Evolutionary conservation across 2,329 filamentous ascomycete species (phyloP), one percentile per base, ranked within the genome.

Genomic region (Ceratocystis cubensis): DNA sequence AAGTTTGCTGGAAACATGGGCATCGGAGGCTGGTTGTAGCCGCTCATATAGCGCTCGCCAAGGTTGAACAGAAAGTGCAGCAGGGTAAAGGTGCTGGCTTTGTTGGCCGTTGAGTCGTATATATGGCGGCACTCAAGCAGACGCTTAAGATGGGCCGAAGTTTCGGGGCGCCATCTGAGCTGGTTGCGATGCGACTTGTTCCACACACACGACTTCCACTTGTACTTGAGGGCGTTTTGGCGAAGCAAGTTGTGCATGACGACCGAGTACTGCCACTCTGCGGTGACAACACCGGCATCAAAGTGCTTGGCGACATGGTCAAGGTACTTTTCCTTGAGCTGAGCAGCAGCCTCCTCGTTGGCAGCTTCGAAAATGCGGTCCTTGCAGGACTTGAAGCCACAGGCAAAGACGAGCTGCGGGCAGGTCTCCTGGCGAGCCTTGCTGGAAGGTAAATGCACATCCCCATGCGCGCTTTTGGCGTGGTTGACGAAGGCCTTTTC

Each of bases 241-340:
- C 78, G 73, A 72, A 79, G 74, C 22, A 79, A 72, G 69, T 79
- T 79, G 68, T 78, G 77, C 53, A 79, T 71, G 69, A 78, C 76
- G 10, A 75, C 72, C 62, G 74, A 74, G 70, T 78, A 79, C 65
- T 78, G 76, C 77, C 77, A 79, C 57, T 76, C 74, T 65, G 74
- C 73, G 17, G 78, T 76, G 25, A 77, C 75, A 53, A 73, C 76
- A 46, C 76, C 76, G 53, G 77, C 76, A 68, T 78, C 77, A 28
- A 79, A 79, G 68, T 79, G 77, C 70, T 78, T 78, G 48, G 77
- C 78, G 65, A 79, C 77, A 69, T 79, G 77, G 69, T 78, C 78
- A 69, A 79, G 78, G 72, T 78, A 78, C 70, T 76, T 78, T 68
- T 79, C 76, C 17, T 75, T 75, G 25, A 74, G 73, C 25, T 72